Base-by-base conservation (phyloP, 805 yeast species). In the Myxozyma sirexii region DNA sequence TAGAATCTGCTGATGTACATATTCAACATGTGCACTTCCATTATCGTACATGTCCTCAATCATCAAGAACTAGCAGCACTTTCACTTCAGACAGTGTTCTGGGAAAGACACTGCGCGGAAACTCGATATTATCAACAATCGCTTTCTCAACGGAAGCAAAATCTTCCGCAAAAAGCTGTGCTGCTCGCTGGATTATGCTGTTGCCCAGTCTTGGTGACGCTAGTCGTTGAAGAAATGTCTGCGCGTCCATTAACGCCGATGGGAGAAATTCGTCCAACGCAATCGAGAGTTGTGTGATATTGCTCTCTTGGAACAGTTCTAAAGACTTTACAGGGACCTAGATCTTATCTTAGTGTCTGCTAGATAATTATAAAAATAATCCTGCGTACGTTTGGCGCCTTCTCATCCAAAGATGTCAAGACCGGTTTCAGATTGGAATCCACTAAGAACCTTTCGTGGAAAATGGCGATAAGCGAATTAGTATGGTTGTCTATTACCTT, bases 261-360 rank as follows among this genome's bases (percentile, higher is more conserved):
- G 74, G 71, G 29, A 76, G 67, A 54, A 75, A 75, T 47, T 67
- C 68, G 56, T 75, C 77, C 45, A 76, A 61, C 13, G 62, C 45
- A 21, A 54, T 53, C 15, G 71, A 56, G 19, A 68, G 57, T 44
- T 63, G 62, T 7, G 65, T 56, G 12, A 63, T 56, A 24, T 26
- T 47, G 7, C 21, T 39, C 13, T 57, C 63, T 29, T 47, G 54
- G 42, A 42, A 41, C 39, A 8, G 26, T 41, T 51, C 53, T 2
- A 51, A 24, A 33, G 54, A 29, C 31, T 26, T 51, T 13, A 56
- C 33, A 4, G 51, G 46, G 10, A 41, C 44, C 48, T 39, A 19
- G 3, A 24, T 2, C n/a, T 19, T 38, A 10, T 13, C 17, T 47
- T 5, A 26, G 26, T 6, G 3, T 13, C 12, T 21, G 15, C n/a